Conservation (phyloP, 2,329 filamentous ascomycete species). For the Penicillium sp. region DNA sequence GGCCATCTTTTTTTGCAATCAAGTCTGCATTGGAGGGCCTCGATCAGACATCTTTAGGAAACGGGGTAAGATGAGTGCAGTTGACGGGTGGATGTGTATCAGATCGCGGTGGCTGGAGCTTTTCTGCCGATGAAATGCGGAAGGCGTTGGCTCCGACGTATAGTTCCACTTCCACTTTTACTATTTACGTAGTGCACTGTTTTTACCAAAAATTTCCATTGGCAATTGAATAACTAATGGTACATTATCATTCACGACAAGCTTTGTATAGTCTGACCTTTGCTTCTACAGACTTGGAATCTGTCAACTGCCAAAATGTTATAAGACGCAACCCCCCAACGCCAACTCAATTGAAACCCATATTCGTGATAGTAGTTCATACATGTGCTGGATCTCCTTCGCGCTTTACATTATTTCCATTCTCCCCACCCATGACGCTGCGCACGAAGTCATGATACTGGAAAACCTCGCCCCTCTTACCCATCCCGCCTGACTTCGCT, state of each 20-base stretch:
- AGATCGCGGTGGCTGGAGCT: slow-evolving; percentile 23
- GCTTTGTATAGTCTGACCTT: neutral
- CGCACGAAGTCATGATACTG: slow-evolving; percentile 89
- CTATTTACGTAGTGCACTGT: neutral
- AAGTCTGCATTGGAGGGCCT: slow-evolving; percentile 12
- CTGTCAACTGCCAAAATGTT: neutral
- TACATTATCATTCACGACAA: neutral
- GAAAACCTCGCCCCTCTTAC: slow-evolving; percentile 81
- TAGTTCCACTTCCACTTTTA: slow-evolving; percentile 3
- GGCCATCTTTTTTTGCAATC: slow-evolving; percentile 18
- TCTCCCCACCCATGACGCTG: slow-evolving; percentile 59
- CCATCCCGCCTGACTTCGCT: slow-evolving; percentile 49
- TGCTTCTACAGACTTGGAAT: neutral
- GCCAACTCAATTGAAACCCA: slow-evolving; percentile 12
- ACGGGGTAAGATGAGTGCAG: neutral
- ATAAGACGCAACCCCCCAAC: slow-evolving; percentile 13
- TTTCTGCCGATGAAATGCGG: slow-evolving; percentile 30
- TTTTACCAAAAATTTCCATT: neutral
- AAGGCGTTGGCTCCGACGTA: slow-evolving; percentile 3
- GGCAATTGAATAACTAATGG: neutral
- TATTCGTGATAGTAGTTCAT: slow-evolving; percentile 11
- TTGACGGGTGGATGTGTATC: slow-evolving; percentile 5
- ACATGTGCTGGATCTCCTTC: slow-evolving; percentile 17
- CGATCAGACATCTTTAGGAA: slow-evolving; percentile 9
- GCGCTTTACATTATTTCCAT: slow-evolving; percentile 27